phyloP scores from a whole-genome alignment of 2,329 filamentous ascomycete genomes.

The Fusarium ambrosium region DNA sequence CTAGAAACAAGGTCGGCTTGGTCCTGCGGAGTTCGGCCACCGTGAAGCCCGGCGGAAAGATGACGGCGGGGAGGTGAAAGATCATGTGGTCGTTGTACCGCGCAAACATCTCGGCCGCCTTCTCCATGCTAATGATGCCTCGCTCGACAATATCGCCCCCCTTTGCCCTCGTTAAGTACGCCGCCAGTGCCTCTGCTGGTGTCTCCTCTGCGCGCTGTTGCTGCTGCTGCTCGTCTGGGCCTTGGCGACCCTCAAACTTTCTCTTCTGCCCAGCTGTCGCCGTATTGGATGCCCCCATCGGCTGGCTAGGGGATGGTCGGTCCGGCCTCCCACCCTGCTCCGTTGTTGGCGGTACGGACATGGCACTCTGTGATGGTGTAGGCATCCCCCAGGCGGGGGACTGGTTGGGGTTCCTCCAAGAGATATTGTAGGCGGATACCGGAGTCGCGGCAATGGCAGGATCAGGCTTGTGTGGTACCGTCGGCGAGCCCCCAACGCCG shows the following conservation, averaged over 20 bases:
- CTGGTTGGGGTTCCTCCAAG: conserved; percentile 25
- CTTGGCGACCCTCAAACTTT: conserved; percentile 47
- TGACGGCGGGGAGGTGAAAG: conserved; percentile 72
- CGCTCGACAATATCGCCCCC: conserved; percentile 69
- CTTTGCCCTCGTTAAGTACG: conserved; percentile 43
- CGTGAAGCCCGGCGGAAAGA: conserved; percentile 68
- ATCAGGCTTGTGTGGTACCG: conserved; percentile 20
- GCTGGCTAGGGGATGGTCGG: conserved; percentile 20
- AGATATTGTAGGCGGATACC: conserved; percentile 14
- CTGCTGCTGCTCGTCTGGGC: conserved; percentile 20
- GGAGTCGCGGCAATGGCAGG: conserved; percentile 18
- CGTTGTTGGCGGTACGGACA: conserved; percentile 9
- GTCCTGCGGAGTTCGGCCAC: conserved; percentile 68
- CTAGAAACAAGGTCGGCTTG: conserved; percentile 77
- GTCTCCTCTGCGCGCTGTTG: conserved; percentile 24
- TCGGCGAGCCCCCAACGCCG: conserved; percentile 22
- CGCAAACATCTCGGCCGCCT: conserved; percentile 67
- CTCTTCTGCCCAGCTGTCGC: conserved; percentile 49
- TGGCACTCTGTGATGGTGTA: conserved; percentile 26
- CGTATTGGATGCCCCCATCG: conserved; percentile 16
- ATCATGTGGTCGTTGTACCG: conserved; percentile 73
- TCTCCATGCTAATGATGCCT: conserved; percentile 68
- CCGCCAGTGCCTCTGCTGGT: conserved; percentile 33
- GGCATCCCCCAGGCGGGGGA: conserved; percentile 35
- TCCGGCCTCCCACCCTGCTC: conserved; percentile 33